Conservation (phyloP, 1,284 basidiomycete genomes). For the Thelephora terrestris region DNA sequence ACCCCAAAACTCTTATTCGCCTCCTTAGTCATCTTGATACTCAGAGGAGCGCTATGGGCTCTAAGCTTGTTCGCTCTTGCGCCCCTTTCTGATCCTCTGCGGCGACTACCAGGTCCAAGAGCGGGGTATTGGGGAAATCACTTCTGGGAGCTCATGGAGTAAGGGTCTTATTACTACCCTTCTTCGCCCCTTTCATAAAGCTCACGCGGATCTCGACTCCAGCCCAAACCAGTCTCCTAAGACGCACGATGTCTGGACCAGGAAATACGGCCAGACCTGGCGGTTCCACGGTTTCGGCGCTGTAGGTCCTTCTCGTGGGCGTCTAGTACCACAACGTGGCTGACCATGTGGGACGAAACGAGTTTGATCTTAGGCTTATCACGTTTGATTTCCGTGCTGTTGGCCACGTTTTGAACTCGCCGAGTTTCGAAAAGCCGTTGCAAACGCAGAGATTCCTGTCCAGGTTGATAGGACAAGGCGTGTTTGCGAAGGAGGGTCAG, state of each 20-base stretch:
- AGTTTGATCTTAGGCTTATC: conserved; percentile 46
- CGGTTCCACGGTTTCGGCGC: conserved; percentile 40
- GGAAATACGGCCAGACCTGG: conserved; percentile 36
- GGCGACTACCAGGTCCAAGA: conserved; percentile 36
- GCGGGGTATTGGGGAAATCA: conserved; percentile 31
- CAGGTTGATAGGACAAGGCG: conserved; percentile 38
- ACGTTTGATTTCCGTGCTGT: conserved; percentile 41
- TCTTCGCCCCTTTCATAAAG: too few relatives aligned
- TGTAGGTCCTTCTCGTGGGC: conserved; percentile 1
- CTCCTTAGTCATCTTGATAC: conserved; percentile 16
- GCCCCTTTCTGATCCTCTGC: conserved; percentile 37
- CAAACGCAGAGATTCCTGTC: conserved; percentile 39
- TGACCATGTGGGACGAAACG: background rate
- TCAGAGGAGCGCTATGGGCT: conserved; percentile 29
- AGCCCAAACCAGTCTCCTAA: conserved; percentile 29
- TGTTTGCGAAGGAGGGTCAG: conserved; percentile 39
- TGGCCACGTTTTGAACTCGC: conserved; percentile 36
- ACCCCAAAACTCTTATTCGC: background rate
- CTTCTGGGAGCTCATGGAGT: conserved; percentile 36
- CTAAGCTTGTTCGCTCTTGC: conserved; percentile 31
- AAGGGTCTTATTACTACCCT: conserved; percentile 12
- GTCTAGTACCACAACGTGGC: background rate
- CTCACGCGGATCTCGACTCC: background rate
- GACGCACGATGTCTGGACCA: conserved; percentile 33
- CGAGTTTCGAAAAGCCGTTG: conserved; percentile 45